A percentile compares a stretch with the other conserved stretches of the same genome.
Conservation (phyloP, 805 yeast species). For the Myxozyma mucilagina region DNA sequence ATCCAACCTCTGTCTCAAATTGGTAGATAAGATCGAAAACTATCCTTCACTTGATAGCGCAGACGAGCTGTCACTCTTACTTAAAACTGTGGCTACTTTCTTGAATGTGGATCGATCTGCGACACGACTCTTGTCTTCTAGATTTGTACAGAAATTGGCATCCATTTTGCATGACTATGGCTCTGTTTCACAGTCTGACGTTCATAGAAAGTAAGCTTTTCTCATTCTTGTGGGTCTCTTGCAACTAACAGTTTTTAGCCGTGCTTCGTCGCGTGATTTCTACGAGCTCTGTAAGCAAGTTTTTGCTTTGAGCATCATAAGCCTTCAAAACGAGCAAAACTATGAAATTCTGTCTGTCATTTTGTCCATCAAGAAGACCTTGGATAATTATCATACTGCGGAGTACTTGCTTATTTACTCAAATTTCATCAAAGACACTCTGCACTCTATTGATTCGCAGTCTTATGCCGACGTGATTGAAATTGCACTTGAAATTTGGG, state of each 20-base stretch:
- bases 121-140: background rate
- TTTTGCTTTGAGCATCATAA: background rate
- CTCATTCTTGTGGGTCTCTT: background rate
- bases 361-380: background rate
- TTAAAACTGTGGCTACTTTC: background rate
- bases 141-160: constrained; percentile 1
- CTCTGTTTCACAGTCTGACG: background rate
- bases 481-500: constrained; percentile 8
- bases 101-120: background rate
- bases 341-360: background rate
- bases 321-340: background rate
- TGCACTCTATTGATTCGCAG: background rate
- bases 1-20: too few species aligned
- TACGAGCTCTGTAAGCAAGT: background rate
- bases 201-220: constrained; percentile 8
- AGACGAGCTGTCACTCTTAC: too few species aligned
- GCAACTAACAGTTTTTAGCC: background rate
- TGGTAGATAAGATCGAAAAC: too few species aligned
- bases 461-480: background rate
- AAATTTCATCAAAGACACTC: background rate
- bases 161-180: background rate
- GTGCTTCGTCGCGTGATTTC: background rate
- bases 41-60: too few species aligned
- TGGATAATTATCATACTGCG: constrained; percentile 1
- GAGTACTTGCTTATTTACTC: constrained; percentile 9